These are phyloP conservation scores for Penicillium paneum DNA, from an alignment of 2,329 filamentous ascomycete genomes.

Conservation along the genomic window DNA sequence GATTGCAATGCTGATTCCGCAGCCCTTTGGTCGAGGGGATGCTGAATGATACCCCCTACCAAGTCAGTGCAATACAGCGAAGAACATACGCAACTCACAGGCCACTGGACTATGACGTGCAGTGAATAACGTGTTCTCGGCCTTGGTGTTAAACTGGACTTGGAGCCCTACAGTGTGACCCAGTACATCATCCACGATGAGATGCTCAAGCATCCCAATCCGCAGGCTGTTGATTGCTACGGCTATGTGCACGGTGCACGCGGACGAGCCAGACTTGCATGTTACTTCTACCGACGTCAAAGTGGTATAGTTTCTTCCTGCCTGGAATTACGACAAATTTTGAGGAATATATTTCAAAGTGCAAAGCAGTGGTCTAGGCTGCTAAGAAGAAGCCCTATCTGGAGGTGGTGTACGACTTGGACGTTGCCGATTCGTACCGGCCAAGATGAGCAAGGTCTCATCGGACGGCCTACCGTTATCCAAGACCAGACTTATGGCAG, in stretches of 20 bases:
- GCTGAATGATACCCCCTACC: constrained; percentile 26
- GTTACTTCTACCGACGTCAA: constrained; percentile 58
- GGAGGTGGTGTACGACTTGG: constrained; percentile 67
- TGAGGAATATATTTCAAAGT: constrained; percentile 37
- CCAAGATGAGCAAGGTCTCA: constrained; percentile 53
- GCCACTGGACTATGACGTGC: constrained; percentile 27
- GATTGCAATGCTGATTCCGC: constrained; percentile 22
- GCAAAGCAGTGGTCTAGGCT: constrained; percentile 56
- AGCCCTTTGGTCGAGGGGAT: constrained; percentile 24
- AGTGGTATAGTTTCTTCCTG: constrained; percentile 43
- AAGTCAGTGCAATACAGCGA: not conserved
- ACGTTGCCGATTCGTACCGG: constrained; percentile 63
- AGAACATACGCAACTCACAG: constrained; percentile 15
- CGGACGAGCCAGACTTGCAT: constrained; percentile 51
- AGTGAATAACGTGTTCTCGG: constrained; percentile 29
- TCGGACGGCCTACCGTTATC: constrained; percentile 59
- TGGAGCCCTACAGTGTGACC: constrained; percentile 51
- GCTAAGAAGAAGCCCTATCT: constrained; percentile 54
- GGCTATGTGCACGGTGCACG: constrained; percentile 53
- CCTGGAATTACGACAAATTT: not conserved
- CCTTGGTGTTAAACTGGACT: constrained; percentile 33
- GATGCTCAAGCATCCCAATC: constrained; percentile 53
- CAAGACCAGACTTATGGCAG: constrained; percentile 65
- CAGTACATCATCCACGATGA: constrained; percentile 53
- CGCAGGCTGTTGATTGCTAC: constrained; percentile 55